Evolutionary conservation across 2,329 filamentous ascomycete genomes (phyloP), one percentile per base, ranked within the genome.

Genomic region (Ascochyta lentis): DNA sequence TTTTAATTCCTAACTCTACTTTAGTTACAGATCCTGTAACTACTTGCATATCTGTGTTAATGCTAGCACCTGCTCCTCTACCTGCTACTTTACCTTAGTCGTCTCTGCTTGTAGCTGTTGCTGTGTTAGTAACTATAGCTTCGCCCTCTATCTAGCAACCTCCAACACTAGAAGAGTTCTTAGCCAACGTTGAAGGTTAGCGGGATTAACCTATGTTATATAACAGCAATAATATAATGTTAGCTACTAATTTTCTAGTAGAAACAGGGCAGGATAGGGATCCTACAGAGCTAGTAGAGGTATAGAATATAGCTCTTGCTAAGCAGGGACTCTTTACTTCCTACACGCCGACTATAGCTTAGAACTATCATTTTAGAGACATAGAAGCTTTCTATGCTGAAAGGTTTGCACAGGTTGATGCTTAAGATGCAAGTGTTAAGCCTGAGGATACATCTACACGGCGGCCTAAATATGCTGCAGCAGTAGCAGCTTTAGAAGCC

Each of bases 351-450:
- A 58, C 59, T 54, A 58, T 58, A 42, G 55, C 58, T 24, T 59
- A 39, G 56, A 61, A 59, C 56, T 61, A 61, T 56, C 43, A 61
- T 37, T 61, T 61, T 55, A 37, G 56, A 49, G 53, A 57, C 31
- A 59, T 61, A 29, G 43, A 59, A 35, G 53, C 59, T 49, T 61
- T 61, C 43, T 61, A 59, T 41, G 19, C 46, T 49, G 47, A 61
- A 49, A 61, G 59, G 48, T 61, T 59, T 33, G 51, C 48, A 31
- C 49, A 58, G 41, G 49, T 56, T 27, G 40, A 53, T 42, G 53
- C 57, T 40, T 45, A 56, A 43, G 56, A 59, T 59, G 42, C 48
- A 41, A 22, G 49, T 38, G 16, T 24, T 61, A 37, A 61, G 51
- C 51, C 34, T 48, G 26, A 35, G 27, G 40, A 56, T 48, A 39